Percentiles rank a stretch among this genome's conserved stretches.
Evolutionary conservation across 2,329 filamentous ascomycete species (phyloP).

Genomic region (Coniochaeta sp.): DNA sequence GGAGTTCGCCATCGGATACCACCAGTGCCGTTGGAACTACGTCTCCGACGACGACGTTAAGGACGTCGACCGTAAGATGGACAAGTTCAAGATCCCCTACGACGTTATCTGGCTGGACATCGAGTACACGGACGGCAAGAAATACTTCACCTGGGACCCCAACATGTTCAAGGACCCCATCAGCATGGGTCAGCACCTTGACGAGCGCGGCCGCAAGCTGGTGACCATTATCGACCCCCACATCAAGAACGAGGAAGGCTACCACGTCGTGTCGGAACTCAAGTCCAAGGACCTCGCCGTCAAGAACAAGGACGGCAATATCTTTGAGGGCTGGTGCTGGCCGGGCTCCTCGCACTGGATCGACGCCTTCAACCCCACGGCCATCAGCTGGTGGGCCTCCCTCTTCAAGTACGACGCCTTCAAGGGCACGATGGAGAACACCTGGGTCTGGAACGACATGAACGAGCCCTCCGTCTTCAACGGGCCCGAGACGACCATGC

Average conservation of each 20-base stretch:
- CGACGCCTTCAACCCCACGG: slow-evolving; percentile 90
- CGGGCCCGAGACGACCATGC: slow-evolving; percentile 96
- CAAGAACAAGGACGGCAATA: slow-evolving; percentile 80
- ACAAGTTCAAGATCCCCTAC: slow-evolving; percentile 91
- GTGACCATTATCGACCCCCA: slow-evolving; percentile 96
- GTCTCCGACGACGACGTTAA: slow-evolving; percentile 94
- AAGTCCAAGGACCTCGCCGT: slow-evolving; percentile 78
- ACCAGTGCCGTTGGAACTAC: slow-evolving; percentile 99
- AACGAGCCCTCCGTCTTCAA: slow-evolving; percentile 99
- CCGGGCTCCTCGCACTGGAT: slow-evolving; percentile 95
- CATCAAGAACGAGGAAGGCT: slow-evolving; percentile 85
- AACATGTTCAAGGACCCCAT: slow-evolving; percentile 82
- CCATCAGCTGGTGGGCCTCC: slow-evolving; percentile 82
- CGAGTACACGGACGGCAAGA: slow-evolving; percentile 93
- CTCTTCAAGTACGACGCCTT: slow-evolving; percentile 86
- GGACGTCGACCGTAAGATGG: slow-evolving; percentile 93
- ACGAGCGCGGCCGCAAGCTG: slow-evolving; percentile 78
- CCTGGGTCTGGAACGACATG: slow-evolving; percentile 99
- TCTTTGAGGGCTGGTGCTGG: slow-evolving; percentile 98
- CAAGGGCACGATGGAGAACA: slow-evolving; percentile 78
- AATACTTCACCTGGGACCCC: slow-evolving; percentile 97
- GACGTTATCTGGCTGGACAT: slow-evolving; percentile 99
- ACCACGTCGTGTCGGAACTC: slow-evolving; percentile 70
- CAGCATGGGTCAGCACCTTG: slow-evolving; percentile 82
- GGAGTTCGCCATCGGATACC: slow-evolving; percentile 86